Conservation (phyloP, 2,329 filamentous ascomycete genomes). For the Hirsutella minnesotensis region DNA sequence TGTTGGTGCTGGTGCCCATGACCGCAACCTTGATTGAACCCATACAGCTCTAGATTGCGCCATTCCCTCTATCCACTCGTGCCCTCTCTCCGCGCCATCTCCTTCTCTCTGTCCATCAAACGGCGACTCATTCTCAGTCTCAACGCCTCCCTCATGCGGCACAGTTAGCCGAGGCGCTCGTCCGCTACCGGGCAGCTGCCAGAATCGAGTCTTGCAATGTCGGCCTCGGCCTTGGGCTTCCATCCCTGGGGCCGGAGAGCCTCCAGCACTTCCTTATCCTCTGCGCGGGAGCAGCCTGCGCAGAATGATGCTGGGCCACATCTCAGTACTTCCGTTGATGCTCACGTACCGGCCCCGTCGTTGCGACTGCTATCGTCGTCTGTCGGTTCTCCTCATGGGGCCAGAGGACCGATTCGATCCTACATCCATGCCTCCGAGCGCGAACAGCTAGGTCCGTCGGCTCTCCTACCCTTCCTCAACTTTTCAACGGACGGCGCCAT, state of each 20-base stretch:
- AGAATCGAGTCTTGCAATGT: conserved; percentile 24
- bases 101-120: not conserved
- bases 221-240: conserved; percentile 33
- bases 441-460: conserved; percentile 38
- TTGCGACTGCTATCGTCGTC: conserved; percentile 26
- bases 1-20: too few species aligned
- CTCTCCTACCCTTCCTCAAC: not conserved
- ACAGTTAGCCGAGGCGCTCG: not conserved
- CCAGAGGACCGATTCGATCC: conserved; percentile 58
- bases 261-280: conserved; percentile 23
- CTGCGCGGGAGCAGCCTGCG: conserved; percentile 14
- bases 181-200: conserved; percentile 2
- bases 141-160: conserved; percentile 1
- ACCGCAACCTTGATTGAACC: too few species aligned
- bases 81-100: too few species aligned
- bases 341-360: conserved; percentile 9
- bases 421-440: conserved; percentile 57
- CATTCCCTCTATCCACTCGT: too few species aligned
- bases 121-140: not conserved
- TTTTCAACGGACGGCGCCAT: not conserved
- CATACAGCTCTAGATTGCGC: too few species aligned
- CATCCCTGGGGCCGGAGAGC: conserved; percentile 34
- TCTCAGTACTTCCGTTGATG: conserved; percentile 10
- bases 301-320: conserved; percentile 10
- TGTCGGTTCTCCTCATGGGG: conserved; percentile 20